Evolutionary conservation across 2,329 filamentous ascomycete species (phyloP).

Genomic region (Aquanectria penicillioides): DNA sequence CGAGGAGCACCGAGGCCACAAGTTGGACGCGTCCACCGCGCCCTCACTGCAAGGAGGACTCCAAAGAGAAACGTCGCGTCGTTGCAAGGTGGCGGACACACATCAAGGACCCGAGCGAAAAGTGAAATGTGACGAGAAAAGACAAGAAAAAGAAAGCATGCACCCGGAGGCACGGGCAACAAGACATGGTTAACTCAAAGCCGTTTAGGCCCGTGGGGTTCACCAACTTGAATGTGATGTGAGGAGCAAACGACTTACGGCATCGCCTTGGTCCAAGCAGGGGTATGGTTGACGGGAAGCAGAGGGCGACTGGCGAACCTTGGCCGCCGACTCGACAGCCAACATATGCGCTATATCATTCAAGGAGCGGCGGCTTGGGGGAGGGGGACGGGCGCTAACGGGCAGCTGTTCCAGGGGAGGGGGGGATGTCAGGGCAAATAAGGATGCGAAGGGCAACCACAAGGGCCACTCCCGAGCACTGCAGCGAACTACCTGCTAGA

Average conservation of each 20-base stretch:
- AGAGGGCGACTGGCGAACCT: too few relatives aligned
- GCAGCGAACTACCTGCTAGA: not conserved
- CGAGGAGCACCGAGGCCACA: not conserved
- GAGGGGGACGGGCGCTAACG: too few relatives aligned
- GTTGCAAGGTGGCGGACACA: slow-evolving; percentile 16
- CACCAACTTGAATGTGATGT: slow-evolving; percentile 16
- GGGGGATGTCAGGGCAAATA: too few relatives aligned
- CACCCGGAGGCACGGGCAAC: slow-evolving; percentile 13
- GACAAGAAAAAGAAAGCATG: slow-evolving; percentile 26
- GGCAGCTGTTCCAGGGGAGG: too few relatives aligned
- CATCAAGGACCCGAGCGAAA: slow-evolving; percentile 10
- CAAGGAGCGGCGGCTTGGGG: too few relatives aligned
- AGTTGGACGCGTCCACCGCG: slow-evolving; percentile 10
- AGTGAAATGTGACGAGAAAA: slow-evolving; percentile 24
- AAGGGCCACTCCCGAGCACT: not conserved
- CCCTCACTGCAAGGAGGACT: too few relatives aligned
- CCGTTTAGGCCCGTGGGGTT: slow-evolving; percentile 25
- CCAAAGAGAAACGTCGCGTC: too few relatives aligned
- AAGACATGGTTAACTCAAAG: slow-evolving; percentile 33
- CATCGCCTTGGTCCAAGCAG: not conserved
- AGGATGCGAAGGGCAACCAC: too few relatives aligned
- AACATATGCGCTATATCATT: too few relatives aligned
- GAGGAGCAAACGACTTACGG: slow-evolving; percentile 16
- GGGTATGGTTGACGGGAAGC: slow-evolving; percentile 2
- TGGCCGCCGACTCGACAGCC: too few relatives aligned